These are phyloP conservation scores for Rheum nobile DNA, from an alignment of 148 eudicot species.

Conservation along the genomic window DNA sequence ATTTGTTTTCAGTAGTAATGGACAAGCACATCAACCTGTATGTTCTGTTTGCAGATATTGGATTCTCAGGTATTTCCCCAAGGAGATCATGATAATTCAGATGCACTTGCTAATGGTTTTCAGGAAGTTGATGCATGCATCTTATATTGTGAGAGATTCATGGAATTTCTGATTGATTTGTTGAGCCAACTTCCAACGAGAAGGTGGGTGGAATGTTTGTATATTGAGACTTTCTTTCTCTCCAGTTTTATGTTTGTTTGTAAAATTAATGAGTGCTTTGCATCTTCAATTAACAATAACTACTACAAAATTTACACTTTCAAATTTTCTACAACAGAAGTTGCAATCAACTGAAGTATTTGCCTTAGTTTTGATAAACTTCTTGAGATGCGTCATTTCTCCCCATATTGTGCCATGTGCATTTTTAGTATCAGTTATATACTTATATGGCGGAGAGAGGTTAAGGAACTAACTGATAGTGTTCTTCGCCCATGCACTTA, in stretches of 20 bases:
- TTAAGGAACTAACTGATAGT: no score
- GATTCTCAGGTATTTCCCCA: constrained; percentile 51
- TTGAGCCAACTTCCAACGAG: constrained; percentile 92
- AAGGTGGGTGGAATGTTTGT: constrained; percentile 35
- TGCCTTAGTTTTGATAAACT: no score
- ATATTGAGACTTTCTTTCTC: not conserved
- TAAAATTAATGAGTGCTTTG: not conserved
- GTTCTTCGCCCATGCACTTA: no score
- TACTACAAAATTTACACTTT: not conserved
- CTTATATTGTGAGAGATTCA: constrained; percentile 89
- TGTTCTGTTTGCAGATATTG: constrained; percentile 42
- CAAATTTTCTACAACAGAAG: not conserved
- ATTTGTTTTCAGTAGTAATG: not conserved
- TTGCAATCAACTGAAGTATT: not conserved
- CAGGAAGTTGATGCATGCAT: constrained; percentile 53
- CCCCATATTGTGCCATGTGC: no score
- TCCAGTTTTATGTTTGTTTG: not conserved
- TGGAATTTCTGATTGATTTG: constrained; percentile 94
- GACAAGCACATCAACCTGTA: not conserved
- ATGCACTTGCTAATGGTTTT: constrained; percentile 30
- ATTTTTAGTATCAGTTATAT: no score
- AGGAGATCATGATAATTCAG: constrained; percentile 19
- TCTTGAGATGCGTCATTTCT: no score
- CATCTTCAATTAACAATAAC: not conserved
- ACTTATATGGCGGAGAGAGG: no score